Base-by-base conservation (phyloP, 1,284 basidiomycete species). In the Heterobasidion occidentale region DNA sequence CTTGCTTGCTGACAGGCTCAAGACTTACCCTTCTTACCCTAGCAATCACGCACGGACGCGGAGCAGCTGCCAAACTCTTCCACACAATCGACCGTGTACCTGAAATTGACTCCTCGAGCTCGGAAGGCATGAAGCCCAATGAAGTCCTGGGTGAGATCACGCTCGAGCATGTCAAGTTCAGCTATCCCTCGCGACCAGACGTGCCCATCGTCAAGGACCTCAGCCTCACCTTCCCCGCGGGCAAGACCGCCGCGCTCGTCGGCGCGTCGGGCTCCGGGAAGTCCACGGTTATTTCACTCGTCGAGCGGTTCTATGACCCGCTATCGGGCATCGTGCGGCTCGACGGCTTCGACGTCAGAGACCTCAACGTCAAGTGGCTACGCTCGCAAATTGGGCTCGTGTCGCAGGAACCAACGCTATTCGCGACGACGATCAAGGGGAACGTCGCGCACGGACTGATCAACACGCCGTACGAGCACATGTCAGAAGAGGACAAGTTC, bases 401-500 rank as follows among this genome's bases (percentile, higher is more conserved):
- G 1, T 88, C 87, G 2, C 93, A 97, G 71, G 94, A 96, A 69
- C 94, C 94, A 0, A 87, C 82, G 0, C 77, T 98, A 0, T 97
- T 97, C 69, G 87, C 90, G 1, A 92, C 84, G 0, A 84, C 85
- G 2, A 86, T 92, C 62, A 76, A 74, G 55, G 79, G 78, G 27
- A 97, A 97, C 66, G 90, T 98, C 59, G 90, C 86, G 20, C 90
- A 96, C 60, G 96, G 96, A 62, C 80, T 99, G 20, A 90, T 96
- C 62, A 86, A 86, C 42, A 94, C 88, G 0, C 70, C 72, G n/a
- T 72, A 74, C 62, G 89, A 95, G 63, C 67, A 89, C 60, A 79
- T 83, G 0, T 76, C 84, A 0, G 81, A 86, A 7, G 92, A 92
- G 56, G 85, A 92, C 65, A 89, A 91, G 70, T 83, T 89, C 59